Conservation (phyloP, 495 filamentous ascomycete species). For the Tuber microsphaerosporum region DNA sequence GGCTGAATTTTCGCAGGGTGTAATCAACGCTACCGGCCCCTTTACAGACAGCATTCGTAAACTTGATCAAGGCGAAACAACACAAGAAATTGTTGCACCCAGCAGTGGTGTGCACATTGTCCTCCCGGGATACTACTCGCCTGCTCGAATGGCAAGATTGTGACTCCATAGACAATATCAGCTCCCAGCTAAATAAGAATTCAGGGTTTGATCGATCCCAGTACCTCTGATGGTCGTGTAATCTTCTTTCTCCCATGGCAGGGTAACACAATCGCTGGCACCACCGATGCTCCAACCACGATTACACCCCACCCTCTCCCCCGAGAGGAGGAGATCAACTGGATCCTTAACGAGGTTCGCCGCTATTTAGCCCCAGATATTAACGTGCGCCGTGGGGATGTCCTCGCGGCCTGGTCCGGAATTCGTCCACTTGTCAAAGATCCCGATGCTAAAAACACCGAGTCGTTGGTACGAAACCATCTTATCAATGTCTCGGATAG, state of each 20-base stretch:
- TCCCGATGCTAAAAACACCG: constrained; percentile 85
- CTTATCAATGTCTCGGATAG: constrained; percentile 78
- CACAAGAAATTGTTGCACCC: constrained; percentile 68
- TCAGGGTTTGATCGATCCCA: constrained; percentile 78
- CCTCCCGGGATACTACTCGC: constrained; percentile 90
- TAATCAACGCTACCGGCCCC: constrained; percentile 95
- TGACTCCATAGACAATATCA: background rate
- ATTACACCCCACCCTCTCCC: constrained; percentile 79
- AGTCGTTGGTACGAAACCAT: constrained; percentile 93
- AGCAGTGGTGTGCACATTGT: constrained; percentile 92
- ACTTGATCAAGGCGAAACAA: constrained; percentile 54
- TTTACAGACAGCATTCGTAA: constrained; percentile 91
- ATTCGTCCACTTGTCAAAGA: constrained; percentile 91
- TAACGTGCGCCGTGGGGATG: constrained; percentile 85
- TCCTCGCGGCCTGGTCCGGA: constrained; percentile 92
- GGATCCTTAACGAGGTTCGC: constrained; percentile 88
- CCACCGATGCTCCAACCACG: constrained; percentile 79
- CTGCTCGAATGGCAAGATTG: constrained; percentile 63
- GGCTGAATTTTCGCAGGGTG: constrained; percentile 50
- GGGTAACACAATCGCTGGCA: constrained; percentile 97
- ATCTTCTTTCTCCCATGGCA: constrained; percentile 99
- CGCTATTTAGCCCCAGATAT: constrained; percentile 89
- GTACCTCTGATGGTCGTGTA: constrained; percentile 88
- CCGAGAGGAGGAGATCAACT: constrained; percentile 87
- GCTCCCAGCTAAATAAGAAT: background rate